phyloP scores from a whole-genome alignment of 2,329 filamentous ascomycete species.

The Neofusicoccum cordaticola region DNA sequence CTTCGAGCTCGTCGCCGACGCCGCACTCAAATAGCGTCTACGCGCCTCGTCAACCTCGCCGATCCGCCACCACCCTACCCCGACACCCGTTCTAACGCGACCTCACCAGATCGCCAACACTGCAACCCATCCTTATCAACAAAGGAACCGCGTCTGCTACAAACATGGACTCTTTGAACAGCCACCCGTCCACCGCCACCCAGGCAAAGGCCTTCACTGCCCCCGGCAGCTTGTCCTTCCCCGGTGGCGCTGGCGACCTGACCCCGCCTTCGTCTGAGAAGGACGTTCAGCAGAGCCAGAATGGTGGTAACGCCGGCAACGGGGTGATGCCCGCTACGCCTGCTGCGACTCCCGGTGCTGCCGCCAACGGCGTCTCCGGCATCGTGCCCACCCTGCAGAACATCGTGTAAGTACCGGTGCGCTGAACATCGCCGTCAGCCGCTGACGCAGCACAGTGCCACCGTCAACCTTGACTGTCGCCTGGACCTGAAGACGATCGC shows the following conservation, averaged over 20 bases:
- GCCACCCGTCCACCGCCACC: slow-evolving; percentile 84
- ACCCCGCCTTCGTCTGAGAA: slow-evolving; percentile 75
- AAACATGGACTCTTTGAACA: slow-evolving; percentile 84
- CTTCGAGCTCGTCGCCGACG: slow-evolving; percentile 9
- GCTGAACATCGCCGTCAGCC: slow-evolving; percentile 25
- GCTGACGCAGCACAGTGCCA: slow-evolving; percentile 63
- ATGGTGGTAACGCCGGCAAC: slow-evolving; percentile 43
- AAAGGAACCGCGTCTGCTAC: slow-evolving; percentile 19
- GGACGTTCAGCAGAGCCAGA: slow-evolving; percentile 55
- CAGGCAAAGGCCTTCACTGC: slow-evolving; percentile 94
- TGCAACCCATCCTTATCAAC: background rate
- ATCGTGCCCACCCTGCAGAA: slow-evolving; percentile 84
- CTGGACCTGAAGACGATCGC: slow-evolving; percentile 98
- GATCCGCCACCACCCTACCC: background rate
- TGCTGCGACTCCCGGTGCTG: slow-evolving; percentile 81
- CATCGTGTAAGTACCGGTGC: slow-evolving; percentile 65
- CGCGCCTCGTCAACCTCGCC: background rate
- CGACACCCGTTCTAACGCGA: slow-evolving; percentile 2
- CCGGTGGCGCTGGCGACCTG: slow-evolving; percentile 69
- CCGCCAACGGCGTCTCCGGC: slow-evolving; percentile 74
- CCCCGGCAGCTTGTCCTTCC: slow-evolving; percentile 87
- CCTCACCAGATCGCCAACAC: slow-evolving; percentile 3
- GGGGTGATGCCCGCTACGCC: slow-evolving; percentile 88
- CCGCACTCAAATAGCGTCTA: background rate
- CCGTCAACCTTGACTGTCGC: slow-evolving; percentile 95